Conservation (phyloP, 2,329 filamentous ascomycete species). For the Grosmannia huntii region DNA sequence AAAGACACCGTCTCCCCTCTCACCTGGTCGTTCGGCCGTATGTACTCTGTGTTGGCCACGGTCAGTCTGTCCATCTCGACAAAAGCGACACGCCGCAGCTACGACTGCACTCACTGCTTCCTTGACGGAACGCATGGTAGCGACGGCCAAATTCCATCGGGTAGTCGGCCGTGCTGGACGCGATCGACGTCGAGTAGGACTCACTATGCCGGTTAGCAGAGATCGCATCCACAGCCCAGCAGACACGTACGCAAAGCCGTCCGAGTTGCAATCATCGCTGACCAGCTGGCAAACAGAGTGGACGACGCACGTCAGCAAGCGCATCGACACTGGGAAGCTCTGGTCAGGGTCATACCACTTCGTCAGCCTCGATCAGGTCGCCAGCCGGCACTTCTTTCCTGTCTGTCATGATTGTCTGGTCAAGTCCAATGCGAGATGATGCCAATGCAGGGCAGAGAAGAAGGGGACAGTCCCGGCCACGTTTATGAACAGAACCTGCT, state of each 20-base stretch:
- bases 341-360: no score
- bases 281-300: background rate
- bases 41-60: constrained; percentile 14
- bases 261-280: background rate
- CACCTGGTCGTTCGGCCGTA: constrained; percentile 24
- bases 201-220: background rate
- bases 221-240: background rate
- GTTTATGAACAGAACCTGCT: no score
- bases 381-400: no score
- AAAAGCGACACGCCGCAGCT: no score
- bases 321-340: no score
- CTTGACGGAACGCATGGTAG: constrained; percentile 22
- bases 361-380: no score
- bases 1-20: no score
- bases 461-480: no score
- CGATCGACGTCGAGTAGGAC: constrained; percentile 16
- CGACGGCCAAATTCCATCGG: constrained; percentile 23
- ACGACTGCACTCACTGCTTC: background rate
- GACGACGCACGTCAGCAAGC: background rate
- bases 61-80: background rate
- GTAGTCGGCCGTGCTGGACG: constrained; percentile 17
- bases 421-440: no score
- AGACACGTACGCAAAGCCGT: background rate
- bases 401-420: no score
- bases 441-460: no score